phyloP scores from a whole-genome alignment of 148 eudicot species.

The Cornus suecica region DNA sequence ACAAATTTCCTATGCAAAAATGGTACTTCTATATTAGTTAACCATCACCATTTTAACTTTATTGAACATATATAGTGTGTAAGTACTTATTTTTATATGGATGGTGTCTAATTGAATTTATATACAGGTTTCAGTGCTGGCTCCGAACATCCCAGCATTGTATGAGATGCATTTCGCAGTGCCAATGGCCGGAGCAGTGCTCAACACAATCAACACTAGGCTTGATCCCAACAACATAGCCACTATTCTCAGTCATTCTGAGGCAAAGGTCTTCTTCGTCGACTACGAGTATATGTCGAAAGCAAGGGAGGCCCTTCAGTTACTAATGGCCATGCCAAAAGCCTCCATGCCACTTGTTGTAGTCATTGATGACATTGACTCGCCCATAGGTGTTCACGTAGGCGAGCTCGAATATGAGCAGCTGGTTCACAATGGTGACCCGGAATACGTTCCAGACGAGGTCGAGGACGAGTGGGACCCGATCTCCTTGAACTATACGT shows the following conservation, averaged over 20 bases:
- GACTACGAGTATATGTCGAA: conserved; percentile 51
- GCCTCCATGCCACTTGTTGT: conserved; percentile 38
- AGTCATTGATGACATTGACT: conserved; percentile 56
- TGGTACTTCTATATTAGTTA: too few relatives aligned
- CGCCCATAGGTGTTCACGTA: conserved; percentile 43
- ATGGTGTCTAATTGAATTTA: too few relatives aligned
- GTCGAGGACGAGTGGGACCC: conserved; percentile 78
- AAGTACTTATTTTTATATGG: not conserved
- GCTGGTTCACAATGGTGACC: conserved; percentile 42
- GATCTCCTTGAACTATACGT: conserved; percentile 75
- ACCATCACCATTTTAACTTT: too few relatives aligned
- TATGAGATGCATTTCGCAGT: conserved; percentile 97
- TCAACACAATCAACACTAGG: conserved; percentile 76
- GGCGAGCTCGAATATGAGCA: conserved; percentile 68
- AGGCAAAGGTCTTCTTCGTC: conserved; percentile 70
- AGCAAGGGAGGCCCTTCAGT: conserved; percentile 56
- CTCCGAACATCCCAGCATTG: conserved; percentile 83
- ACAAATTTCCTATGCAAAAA: conserved; percentile 1
- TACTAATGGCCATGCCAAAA: conserved; percentile 22
- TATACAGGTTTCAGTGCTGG: conserved; percentile 73
- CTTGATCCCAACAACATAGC: conserved; percentile 59
- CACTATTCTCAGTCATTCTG: conserved; percentile 70
- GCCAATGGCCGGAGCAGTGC: conserved; percentile 90
- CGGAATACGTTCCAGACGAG: conserved; percentile 23
- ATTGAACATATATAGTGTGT: too few relatives aligned